Conservation (phyloP, 202 grass and related monocot genomes). For the Musa balbisiana region DNA sequence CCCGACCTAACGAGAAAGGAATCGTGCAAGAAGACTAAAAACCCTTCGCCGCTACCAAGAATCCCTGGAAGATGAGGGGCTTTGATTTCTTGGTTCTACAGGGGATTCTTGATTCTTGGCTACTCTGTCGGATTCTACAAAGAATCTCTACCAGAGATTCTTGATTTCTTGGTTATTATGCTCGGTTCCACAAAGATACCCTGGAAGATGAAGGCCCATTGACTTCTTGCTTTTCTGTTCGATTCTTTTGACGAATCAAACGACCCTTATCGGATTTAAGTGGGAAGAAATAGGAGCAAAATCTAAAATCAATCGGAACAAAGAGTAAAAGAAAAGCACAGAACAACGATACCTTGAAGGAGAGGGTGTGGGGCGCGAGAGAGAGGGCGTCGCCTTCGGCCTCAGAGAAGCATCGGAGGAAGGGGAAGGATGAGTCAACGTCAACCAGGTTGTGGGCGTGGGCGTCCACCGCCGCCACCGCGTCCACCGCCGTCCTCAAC, state of each 20-base stretch:
- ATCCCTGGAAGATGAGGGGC: background rate
- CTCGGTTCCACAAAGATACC: too few relatives aligned
- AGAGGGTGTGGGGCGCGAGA: slow-evolving; percentile 64
- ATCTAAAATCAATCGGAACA: background rate
- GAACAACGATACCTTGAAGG: slow-evolving; percentile 57
- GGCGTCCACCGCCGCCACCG: slow-evolving; percentile 53
- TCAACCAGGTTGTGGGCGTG: slow-evolving; percentile 82
- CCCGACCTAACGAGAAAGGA: too few relatives aligned
- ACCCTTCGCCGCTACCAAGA: background rate
- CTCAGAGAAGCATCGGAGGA: slow-evolving; percentile 82
- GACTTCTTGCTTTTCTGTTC: too few relatives aligned
- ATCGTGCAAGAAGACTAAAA: background rate
- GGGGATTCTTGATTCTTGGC: background rate
- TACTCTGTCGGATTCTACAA: too few relatives aligned
- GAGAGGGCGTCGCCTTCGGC: slow-evolving; percentile 69
- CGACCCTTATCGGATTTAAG: background rate
- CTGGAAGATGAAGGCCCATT: too few relatives aligned
- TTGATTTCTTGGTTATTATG: too few relatives aligned
- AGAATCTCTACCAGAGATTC: too few relatives aligned
- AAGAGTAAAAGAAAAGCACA: background rate
- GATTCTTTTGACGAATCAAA: too few relatives aligned
- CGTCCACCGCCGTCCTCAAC: slow-evolving; percentile 46
- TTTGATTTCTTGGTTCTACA: background rate
- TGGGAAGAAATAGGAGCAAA: background rate
- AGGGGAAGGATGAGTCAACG: slow-evolving; percentile 52